Conservation (phyloP, 75 land plant genomes). For the Cupressus sempervirens region DNA sequence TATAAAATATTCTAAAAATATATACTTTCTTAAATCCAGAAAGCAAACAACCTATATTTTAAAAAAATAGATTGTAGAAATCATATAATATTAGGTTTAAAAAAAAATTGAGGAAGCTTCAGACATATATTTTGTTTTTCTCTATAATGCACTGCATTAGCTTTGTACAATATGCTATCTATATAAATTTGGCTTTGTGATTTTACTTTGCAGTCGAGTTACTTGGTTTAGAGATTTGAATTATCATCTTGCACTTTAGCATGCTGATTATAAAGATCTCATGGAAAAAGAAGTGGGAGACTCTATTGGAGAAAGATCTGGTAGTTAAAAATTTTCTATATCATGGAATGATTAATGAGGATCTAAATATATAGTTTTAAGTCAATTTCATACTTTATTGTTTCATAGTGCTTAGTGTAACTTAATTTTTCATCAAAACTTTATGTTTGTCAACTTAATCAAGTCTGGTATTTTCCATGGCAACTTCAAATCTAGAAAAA, state of each 20-base stretch:
- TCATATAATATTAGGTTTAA: too few relatives aligned
- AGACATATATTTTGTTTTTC: not conserved
- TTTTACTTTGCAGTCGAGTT: slow-evolving; percentile 53
- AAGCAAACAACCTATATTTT: too few relatives aligned
- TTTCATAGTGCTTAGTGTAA: not conserved
- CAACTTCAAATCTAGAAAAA: slow-evolving; percentile 68
- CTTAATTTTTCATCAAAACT: not conserved
- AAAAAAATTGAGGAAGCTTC: not conserved
- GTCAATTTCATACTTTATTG: too few relatives aligned
- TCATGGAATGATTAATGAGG: too few relatives aligned
- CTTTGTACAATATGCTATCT: not conserved
- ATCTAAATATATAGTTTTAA: too few relatives aligned
- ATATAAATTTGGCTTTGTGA: not conserved
- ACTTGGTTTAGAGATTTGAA: slow-evolving; percentile 96
- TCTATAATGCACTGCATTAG: not conserved
- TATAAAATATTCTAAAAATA: too few relatives aligned
- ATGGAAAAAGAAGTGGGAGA: slow-evolving; percentile 77
- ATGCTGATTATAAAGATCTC: slow-evolving; percentile 49
- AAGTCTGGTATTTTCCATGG: not conserved
- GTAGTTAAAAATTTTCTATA: slow-evolving; percentile 14
- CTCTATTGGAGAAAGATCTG: slow-evolving; percentile 77
- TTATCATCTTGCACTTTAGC: slow-evolving; percentile 68
- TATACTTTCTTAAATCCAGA: too few relatives aligned
- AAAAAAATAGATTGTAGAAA: too few relatives aligned
- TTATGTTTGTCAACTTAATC: not conserved